Base-by-base conservation (phyloP, 192 early-diverging fungal species). In the Entomortierella lignicola region DNA sequence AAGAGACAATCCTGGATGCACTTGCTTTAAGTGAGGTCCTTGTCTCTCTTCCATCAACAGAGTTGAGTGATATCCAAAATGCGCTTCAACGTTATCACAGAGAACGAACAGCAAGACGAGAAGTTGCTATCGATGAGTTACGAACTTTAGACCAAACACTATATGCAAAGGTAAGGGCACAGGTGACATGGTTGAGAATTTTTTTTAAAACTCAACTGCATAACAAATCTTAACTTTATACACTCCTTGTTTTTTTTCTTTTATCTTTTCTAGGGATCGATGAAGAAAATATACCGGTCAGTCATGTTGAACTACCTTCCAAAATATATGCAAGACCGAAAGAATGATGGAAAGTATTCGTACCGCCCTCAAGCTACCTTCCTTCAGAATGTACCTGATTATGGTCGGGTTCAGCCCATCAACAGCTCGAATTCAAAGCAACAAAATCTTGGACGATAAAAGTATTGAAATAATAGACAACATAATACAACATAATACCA, bases 281-380 rank as follows among this genome's bases (percentile, higher is more conserved):
- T 69, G 12, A 41, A 56, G 17, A 56, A 51, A 30, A 39, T 69
- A 18, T 77, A 68, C 44, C 60, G 74, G 15, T 53, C 74, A 0
- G 10, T 63, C 30, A 31, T 64, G 7, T 54, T 77, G 43, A 77
- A 77, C 37, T 77, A 69, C n/a, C 54, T 59, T 1, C 66, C 74
- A 8, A 69, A 77, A 27, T 77, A 34, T 32, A 64, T 64, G 12
- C 60, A 59, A 8, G 66, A 77, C 10, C 34, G 55, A 13, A 48
- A 27, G 61, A 59, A 51, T 30, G 74, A 77, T 21, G 66, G 63
- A 42, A 77, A 77, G 30, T 77, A 69, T 23, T 39, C 74, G 0
- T 77, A 64, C 55, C 66, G 74, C n/a, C 74, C 74, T 20, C 74
- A 77, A 55, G 74, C 74, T n/a, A 69, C 23, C 25, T 77, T 77